Base-by-base conservation (phyloP, 202 grass and related monocot genomes). In the Tripidium arundinaceum region DNA sequence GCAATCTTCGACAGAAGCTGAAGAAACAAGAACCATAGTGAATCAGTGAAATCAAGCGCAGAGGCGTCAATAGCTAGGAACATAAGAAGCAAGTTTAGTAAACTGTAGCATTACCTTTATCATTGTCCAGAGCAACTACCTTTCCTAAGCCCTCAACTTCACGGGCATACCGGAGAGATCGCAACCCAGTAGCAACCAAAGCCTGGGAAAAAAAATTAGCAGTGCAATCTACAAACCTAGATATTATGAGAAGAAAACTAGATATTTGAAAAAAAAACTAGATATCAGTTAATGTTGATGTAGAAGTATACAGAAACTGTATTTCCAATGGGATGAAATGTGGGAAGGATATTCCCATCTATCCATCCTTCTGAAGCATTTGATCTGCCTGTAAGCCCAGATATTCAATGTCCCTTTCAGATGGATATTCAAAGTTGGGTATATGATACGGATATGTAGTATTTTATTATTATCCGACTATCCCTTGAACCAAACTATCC, bases 1-100 rank as follows among this genome's bases (percentile, higher is more conserved):
- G 78, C 96, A 98, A 82, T 88, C 77, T 86, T 98, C 95, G 62
- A 98, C 57, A 62, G 84, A 98, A 85, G 90, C 95, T 98, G 82
- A 61, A 82, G 71, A 85, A 81, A 80, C 72, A 79, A 86, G 71
- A 75, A 72, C 3, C 21, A 72, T 5, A 76, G 69, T 84, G 5
- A 83, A 94, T 72, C 2, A 76, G 64, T 82, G 10, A 81, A 94
- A 84, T 43, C 45, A 72, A 85, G 72, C 13, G 25, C 22, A 19
- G 34, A 8, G 6, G 47, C 18, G 68, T 61, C 15, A 25, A 57
- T 62, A 58, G 36, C 69, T 65, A 41, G 33, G 7, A 83, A 76
- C 34, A 9, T 34, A 76, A 52, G 69, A 76, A 80, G 72, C 11
- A 46, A 73, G 10, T 81, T 66, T 34, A 81, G 22, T 61, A 74